Evolutionary conservation across 83 land plant species (phyloP).

Genomic region (Thuja plicata): DNA sequence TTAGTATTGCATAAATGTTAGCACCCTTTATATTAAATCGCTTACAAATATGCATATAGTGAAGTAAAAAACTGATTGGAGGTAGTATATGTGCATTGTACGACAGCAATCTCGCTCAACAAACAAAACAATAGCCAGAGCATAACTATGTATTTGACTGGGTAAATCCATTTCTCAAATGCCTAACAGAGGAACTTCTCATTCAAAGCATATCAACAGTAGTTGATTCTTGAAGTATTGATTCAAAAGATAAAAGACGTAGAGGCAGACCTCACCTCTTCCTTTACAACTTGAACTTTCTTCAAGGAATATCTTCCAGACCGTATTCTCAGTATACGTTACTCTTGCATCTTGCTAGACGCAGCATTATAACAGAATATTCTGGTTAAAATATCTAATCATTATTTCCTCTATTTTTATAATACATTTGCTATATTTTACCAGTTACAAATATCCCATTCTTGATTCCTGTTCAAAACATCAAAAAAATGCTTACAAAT

Average conservation of each 20-base stretch:
- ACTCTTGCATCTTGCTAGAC: constrained; percentile 7
- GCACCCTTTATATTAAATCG: not conserved
- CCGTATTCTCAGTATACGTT: not conserved
- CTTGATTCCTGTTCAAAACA: not conserved
- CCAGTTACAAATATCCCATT: not conserved
- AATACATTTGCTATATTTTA: not conserved
- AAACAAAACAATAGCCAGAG: not conserved
- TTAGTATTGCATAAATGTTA: not conserved
- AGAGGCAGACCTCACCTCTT: constrained; percentile 1
- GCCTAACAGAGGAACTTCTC: not conserved
- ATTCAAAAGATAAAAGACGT: not conserved
- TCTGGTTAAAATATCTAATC: not conserved
- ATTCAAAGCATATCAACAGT: not conserved
- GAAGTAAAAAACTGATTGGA: not conserved
- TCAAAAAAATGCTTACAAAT: constrained; percentile 3
- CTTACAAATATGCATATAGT: not conserved
- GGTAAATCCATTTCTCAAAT: not conserved
- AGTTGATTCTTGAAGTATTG: not conserved
- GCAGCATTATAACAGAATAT: not conserved
- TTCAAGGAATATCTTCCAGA: not conserved
- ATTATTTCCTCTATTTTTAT: not conserved
- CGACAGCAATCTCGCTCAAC: not conserved
- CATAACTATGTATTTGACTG: not conserved
- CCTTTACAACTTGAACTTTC: not conserved
- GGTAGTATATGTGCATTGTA: not conserved